Base-by-base conservation (phyloP, 352 stramenopile genomes). In the Phytophthora fragariae region DNA sequence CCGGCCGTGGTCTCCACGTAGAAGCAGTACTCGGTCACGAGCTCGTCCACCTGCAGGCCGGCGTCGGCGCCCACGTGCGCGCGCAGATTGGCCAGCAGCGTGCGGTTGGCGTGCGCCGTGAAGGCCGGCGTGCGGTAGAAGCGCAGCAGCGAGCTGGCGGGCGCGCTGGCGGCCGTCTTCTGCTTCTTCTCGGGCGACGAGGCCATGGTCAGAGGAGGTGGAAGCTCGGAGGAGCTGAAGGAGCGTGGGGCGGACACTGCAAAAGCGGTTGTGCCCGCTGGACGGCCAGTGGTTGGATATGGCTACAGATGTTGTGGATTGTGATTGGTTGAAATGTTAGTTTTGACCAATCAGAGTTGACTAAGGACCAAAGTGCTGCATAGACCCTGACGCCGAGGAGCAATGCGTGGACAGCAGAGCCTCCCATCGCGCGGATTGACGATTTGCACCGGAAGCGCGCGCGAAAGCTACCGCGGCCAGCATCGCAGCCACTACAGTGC, bases 21-120 rank as follows among this genome's bases (percentile, higher is more conserved):
- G 82, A 99, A 99, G 81, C 97, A 99, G 74, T 83, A 95, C 87
- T 99, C 98, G 49, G 97, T 99, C 49, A 91, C 76, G 56, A 99
- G 70, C 46, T 82, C 75, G 5, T 77, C 41, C 44, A 95, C 71
- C 7, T 66, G 33, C 21, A 92, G 67, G 33, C 68, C 71, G 24
- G 52, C 50, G 24, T 56, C 44, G 27, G 44, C 54, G 1, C 44
- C 49, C 33, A 82, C 52, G 7, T 85, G 76, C 31, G 82, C 69
- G 56, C 72, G 68, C 58, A 93, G 67, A 19, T n/a, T 50, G 10
- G 79, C 57, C 24, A 85, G 65, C 53, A 95, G 74, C 61, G 85
- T 89, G 49, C 83, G 83, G 37, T 72, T 83, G 41, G 81, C 86
- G 57, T 96, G 86, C 47, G 78, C 68, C 65, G 89, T 91, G 74